Base-by-base conservation (phyloP, 441 rosid species). In the Eruca vesicaria region DNA sequence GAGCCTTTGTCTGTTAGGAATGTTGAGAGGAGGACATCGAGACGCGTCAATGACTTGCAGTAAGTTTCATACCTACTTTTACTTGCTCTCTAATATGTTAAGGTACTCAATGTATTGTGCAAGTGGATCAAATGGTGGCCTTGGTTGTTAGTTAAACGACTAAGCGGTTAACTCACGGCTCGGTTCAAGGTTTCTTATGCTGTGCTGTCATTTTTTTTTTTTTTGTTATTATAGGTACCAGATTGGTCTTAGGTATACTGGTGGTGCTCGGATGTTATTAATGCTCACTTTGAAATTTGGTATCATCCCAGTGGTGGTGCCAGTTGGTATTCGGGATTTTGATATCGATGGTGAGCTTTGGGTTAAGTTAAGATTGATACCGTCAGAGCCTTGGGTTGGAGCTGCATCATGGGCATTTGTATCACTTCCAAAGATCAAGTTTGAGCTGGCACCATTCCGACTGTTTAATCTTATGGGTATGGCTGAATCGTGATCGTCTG, bases 341-440 rank as follows among this genome's bases (percentile, higher is more conserved):
- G 98, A 95, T 80, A 93, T 95, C 76, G 98, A 93, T 58, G 98
- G 99, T 55, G 99, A 95, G 82, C 96, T 95, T 20, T 95, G 98
- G 99, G 99, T 95, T 76, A 93, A 95, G 74, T 78, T 93, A 78
- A 84, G 96, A 79, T 76, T 93, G 86, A 93, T 95, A 71, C 98
- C 97, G 0, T 83, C 90, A 4, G 95, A 78, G 32, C 99, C 99
- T 76, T 95, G 96, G 88, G 92, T 93, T 52, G 99, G 97, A 81
- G 96, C 96, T 67, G 99, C 80, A 79, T 83, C 87, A 36, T 93
- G 97, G 98, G 97, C 99, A 55, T 95, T 93, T 78, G 99, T 93
- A 61, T 90, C 98, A 41, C 96, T 93, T 81, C 99, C 99, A 32
- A 93, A 86, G 81, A 90, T 95, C 86, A 95, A 91, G 76, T 95